These are phyloP conservation scores for Phytophthora idaei DNA, from an alignment of 352 stramenopile genomes.

Conservation along the genomic window DNA sequence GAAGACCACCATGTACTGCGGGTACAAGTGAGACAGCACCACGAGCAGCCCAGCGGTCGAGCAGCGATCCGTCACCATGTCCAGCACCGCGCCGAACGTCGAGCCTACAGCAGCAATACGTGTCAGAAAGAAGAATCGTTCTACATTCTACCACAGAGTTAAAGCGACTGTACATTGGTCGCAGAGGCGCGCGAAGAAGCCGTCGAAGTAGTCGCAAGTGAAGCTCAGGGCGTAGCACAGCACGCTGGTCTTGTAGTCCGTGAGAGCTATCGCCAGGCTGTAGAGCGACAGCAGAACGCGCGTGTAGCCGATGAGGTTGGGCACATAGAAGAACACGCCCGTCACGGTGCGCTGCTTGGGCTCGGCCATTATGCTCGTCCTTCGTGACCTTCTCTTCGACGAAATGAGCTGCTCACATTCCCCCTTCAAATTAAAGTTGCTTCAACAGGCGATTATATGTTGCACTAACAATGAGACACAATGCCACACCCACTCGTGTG, in stretches of 20 bases:
- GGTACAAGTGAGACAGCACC: slow-evolving; percentile 94
- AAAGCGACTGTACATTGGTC: slow-evolving; percentile 86
- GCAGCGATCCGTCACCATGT: slow-evolving; percentile 99
- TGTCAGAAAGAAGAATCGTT: not conserved
- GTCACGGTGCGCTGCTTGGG: slow-evolving; percentile 47
- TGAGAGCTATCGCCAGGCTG: slow-evolving; percentile 82
- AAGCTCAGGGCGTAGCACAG: slow-evolving; percentile 96
- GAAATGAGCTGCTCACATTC: slow-evolving; percentile 4
- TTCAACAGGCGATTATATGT: not conserved
- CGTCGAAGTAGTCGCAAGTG: slow-evolving; percentile 98
- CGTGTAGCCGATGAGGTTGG: slow-evolving; percentile 96
- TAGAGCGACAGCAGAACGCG: slow-evolving; percentile 89
- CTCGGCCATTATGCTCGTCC: slow-evolving; percentile 20
- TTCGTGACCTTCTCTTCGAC: not conserved
- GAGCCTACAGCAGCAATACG: slow-evolving; percentile 54
- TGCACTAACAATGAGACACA: not conserved
- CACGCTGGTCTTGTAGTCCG: slow-evolving; percentile 79
- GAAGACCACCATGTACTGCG: slow-evolving; percentile 79
- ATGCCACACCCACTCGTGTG: not conserved
- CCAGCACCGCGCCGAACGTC: slow-evolving; percentile 94
- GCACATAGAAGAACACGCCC: slow-evolving; percentile 95
- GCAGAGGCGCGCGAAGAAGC: slow-evolving; percentile 95
- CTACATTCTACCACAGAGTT: not conserved
- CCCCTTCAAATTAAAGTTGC: not conserved
- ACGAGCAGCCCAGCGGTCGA: slow-evolving; percentile 96